Percentiles rank a stretch among this genome's conserved stretches.
These are phyloP conservation scores for Kwoniella dejecticola DNA, from an alignment of 768 basidiomycete species.

Conservation along the genomic window DNA sequence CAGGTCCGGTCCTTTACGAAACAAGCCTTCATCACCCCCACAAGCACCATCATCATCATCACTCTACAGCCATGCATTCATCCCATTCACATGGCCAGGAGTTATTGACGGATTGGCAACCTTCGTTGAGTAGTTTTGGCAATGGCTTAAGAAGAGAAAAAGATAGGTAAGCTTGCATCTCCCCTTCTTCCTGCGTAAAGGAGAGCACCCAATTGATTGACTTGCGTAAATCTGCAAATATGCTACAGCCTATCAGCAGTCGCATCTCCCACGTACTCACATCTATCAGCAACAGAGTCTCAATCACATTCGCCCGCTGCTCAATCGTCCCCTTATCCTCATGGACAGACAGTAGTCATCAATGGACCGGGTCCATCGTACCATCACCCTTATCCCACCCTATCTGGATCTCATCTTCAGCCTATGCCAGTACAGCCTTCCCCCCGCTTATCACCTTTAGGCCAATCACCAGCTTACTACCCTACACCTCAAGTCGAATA, in stretches of 20 bases:
- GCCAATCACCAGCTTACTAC: conserved; percentile 29
- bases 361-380: conserved; percentile 20
- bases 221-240: too few relatives aligned
- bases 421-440: conserved; percentile 22
- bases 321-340: conserved; percentile 27
- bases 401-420: conserved; percentile 24
- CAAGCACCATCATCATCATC: conserved; percentile 3
- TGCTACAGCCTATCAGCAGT: background rate
- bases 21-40: conserved; percentile 4
- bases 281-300: conserved; percentile 24
- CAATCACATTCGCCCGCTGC: conserved; percentile 4
- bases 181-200: background rate
- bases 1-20: conserved; percentile 36
- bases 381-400: conserved; percentile 21
- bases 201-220: too few relatives aligned
- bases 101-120: conserved; percentile 37
- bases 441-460: conserved; percentile 21
- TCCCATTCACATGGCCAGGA: conserved; percentile 31
- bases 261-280: conserved; percentile 36
- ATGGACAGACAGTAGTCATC: conserved; percentile 19
- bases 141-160: conserved; percentile 14
- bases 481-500: conserved; percentile 26
- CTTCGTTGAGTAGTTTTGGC: conserved; percentile 20
- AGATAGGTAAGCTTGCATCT: conserved; percentile 15
- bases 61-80: conserved; percentile 11